These are phyloP conservation scores for Colletotrichum sp. DNA, from an alignment of 2,329 filamentous ascomycete species.

Conservation along the genomic window DNA sequence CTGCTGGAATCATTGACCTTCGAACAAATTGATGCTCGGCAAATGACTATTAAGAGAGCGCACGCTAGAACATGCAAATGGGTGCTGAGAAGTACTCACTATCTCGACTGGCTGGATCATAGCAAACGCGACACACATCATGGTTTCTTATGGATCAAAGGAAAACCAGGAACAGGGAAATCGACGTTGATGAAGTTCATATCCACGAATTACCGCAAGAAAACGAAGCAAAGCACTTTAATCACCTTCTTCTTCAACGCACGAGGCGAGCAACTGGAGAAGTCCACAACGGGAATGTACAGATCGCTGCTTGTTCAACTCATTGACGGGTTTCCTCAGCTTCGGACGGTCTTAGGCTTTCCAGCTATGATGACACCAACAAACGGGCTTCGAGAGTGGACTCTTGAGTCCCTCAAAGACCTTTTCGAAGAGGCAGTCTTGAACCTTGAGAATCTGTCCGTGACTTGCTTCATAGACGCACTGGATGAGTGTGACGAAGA, in stretches of 20 bases:
- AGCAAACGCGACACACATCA: neutral
- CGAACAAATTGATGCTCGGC: neutral
- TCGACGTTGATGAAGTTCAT: neutral
- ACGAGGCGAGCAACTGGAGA: neutral
- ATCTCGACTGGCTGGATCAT: neutral
- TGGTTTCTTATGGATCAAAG: neutral
- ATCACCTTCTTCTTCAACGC: neutral
- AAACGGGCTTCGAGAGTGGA: neutral
- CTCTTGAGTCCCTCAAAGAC: neutral
- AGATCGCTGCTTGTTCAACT: neutral
- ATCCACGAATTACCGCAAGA: neutral
- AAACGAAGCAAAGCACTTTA: neutral
- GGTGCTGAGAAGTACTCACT: neutral
- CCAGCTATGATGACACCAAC: accelerated
- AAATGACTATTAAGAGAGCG: neutral
- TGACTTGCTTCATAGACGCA: slow-evolving; percentile 16
- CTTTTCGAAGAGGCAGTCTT: neutral
- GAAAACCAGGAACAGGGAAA: neutral
- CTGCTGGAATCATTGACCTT: neutral
- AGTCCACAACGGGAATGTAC: neutral
- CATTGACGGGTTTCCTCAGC: neutral
- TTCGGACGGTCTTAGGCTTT: neutral
- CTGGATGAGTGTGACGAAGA: slow-evolving; percentile 10
- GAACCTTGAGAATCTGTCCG: neutral
- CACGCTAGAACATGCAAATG: neutral